Base-by-base conservation (phyloP, 2,329 filamentous ascomycete species). In the Teratosphaeria epicoccoides region DNA sequence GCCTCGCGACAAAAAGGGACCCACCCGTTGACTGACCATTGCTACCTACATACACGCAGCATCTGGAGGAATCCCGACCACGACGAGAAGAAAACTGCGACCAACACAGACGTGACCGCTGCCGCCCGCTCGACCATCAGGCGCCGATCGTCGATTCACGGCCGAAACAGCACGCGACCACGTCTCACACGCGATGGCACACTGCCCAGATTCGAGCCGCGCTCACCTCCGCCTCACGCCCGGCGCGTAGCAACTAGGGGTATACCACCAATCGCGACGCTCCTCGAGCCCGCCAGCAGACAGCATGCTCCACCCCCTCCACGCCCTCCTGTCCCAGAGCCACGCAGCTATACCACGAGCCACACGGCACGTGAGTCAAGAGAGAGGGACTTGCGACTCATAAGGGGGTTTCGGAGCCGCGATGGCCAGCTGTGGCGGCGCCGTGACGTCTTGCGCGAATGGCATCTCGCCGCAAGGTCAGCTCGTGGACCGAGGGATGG, bases 121-220 rank as follows among this genome's bases (percentile, higher is more conserved):
- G 64, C 71, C 51, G 68, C 74, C 51, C 77, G 80, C 62, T 82
- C 78, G 37, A 68, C 77, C 43, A 83, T 83, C 61, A 76, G 80
- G 54, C 76, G 80, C 53, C 61, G 62, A 47, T 55, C 63, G 37
- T 62, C 60, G 6, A 55, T 65, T 6, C 63, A 66, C 44, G 63
- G 59, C 53, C 62, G 61, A 49, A 54, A 59, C 43, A 47, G 52
- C 26, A 53, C 55, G n/a, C 59, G 62, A 49, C 53, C 57, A 47
- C 57, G 59, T 45, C 64, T 71, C 55, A 57, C 48, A 23, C 58
- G 59, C 46, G 55, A 60, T 28, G 46, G 55, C 17, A 57, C 59
- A 10, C 28, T 57, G 11, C 60, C 61, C 26, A 59, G 58, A 40
- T 54, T 61, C 33, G 56, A 60, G 51, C 62, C 55, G 49, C 57